Evolutionary conservation across 768 basidiomycete species (phyloP).

Genomic region (Xerocomus spinulosus): DNA sequence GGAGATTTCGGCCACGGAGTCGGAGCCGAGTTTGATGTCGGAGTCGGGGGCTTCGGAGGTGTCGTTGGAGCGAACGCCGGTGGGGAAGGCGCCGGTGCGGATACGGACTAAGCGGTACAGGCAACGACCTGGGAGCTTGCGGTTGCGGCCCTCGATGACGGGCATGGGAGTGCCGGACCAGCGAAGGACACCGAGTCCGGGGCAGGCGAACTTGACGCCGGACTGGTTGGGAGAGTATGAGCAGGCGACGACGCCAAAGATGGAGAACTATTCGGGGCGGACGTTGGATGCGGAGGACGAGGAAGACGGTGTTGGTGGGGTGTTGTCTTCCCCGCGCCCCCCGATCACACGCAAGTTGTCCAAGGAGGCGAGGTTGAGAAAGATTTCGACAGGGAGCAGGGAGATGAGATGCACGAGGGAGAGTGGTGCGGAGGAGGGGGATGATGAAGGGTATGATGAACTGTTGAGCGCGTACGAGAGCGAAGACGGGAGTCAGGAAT

Average conservation of each 20-base stretch:
- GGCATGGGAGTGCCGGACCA: slow-evolving; percentile 23
- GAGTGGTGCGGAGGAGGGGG: slow-evolving; percentile 71
- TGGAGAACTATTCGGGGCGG: slow-evolving; percentile 41
- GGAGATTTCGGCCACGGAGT: slow-evolving; percentile 30
- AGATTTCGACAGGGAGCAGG: slow-evolving; percentile 40
- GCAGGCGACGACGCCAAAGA: slow-evolving; percentile 52
- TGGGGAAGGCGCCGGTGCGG: slow-evolving; percentile 36
- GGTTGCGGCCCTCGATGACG: slow-evolving; percentile 41
- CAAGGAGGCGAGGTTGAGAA: slow-evolving; percentile 36
- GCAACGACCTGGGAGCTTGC: slow-evolving; percentile 45
- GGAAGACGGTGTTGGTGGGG: neutral
- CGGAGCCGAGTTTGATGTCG: neutral
- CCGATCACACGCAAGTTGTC: slow-evolving; percentile 28
- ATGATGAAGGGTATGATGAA: slow-evolving; percentile 73
- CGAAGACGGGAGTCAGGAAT: slow-evolving; percentile 47
- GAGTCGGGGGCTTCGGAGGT: slow-evolving; percentile 41
- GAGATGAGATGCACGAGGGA: slow-evolving; percentile 41
- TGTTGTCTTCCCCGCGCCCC: slow-evolving; percentile 21
- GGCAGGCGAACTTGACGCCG: slow-evolving; percentile 45
- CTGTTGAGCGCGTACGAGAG: slow-evolving; percentile 79
- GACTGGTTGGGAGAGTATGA: slow-evolving; percentile 55
- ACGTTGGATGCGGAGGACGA: slow-evolving; percentile 3
- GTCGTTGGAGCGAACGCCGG: slow-evolving; percentile 27
- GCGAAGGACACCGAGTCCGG: slow-evolving; percentile 40
- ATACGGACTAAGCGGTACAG: slow-evolving; percentile 51